A percentile compares a stretch with the other conserved stretches of the same genome.
These are phyloP conservation scores for Penicillium brevicompactum DNA, from an alignment of 2,329 filamentous ascomycete genomes.

Conservation along the genomic window DNA sequence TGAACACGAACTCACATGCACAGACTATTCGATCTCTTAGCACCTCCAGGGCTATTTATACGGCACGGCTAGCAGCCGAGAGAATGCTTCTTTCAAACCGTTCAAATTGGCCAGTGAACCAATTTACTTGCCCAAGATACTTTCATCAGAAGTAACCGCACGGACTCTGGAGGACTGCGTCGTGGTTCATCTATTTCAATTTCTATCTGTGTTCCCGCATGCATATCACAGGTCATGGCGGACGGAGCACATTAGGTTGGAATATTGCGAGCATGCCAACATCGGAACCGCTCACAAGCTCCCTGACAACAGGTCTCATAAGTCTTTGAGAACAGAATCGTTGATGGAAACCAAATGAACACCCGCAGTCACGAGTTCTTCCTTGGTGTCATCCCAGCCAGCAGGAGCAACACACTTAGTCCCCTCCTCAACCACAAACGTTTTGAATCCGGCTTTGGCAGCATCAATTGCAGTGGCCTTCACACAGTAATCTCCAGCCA, in stretches of 20 bases:
- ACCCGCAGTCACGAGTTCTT: conserved; percentile 59
- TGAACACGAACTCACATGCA: too few relatives aligned
- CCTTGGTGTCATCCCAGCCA: conserved; percentile 59
- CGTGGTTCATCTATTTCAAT: too few relatives aligned
- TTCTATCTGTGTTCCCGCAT: too few relatives aligned
- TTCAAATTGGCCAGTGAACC: too few relatives aligned
- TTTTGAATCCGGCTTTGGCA: conserved; percentile 71
- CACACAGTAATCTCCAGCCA: conserved; percentile 91
- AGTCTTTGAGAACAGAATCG: conserved; percentile 58
- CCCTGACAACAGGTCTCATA: conserved; percentile 29
- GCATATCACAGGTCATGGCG: too few relatives aligned
- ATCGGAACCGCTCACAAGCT: not conserved
- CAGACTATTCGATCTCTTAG: too few relatives aligned
- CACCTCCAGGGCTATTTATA: too few relatives aligned
- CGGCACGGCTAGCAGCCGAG: too few relatives aligned
- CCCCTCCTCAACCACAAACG: conserved; percentile 76
- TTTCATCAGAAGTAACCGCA: too few relatives aligned
- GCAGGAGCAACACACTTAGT: conserved; percentile 70
- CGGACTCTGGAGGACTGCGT: too few relatives aligned
- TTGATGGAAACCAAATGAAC: conserved; percentile 64
- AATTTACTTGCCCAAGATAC: too few relatives aligned
- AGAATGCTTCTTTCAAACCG: too few relatives aligned
- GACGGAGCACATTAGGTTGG: not conserved
- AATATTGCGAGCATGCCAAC: not conserved
- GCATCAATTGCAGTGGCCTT: conserved; percentile 79